Evolutionary conservation across 2,329 filamentous ascomycete species (phyloP).

Genomic region (Colletotrichum limetticola): DNA sequence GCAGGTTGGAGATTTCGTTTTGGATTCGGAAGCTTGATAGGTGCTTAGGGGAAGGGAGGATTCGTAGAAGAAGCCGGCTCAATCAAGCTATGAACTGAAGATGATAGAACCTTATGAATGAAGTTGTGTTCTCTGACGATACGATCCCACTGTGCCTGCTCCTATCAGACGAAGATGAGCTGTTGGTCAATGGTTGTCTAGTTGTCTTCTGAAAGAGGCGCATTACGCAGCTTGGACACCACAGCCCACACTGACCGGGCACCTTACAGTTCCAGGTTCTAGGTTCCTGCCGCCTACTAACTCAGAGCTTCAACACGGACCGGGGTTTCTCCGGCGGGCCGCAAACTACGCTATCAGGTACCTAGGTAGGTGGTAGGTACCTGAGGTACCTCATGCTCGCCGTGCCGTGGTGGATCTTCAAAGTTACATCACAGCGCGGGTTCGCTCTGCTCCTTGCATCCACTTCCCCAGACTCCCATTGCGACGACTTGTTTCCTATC

Average conservation of each 20-base stretch:
- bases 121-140: not conserved
- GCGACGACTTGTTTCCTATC: not conserved
- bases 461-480: slow-evolving; percentile 7
- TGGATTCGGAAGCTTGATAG: slow-evolving; percentile 12
- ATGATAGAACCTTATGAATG: not conserved
- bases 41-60: slow-evolving; percentile 14
- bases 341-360: not conserved
- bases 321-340: slow-evolving; percentile 29
- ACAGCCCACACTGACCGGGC: slow-evolving; percentile 17
- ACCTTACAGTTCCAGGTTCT: slow-evolving; percentile 32
- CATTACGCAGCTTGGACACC: slow-evolving; percentile 31
- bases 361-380: not conserved
- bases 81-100: not conserved
- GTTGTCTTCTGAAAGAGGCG: slow-evolving; percentile 19
- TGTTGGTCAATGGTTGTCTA: slow-evolving; percentile 13
- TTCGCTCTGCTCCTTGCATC: slow-evolving; percentile 5
- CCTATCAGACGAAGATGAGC: slow-evolving; percentile 25
- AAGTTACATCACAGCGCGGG: slow-evolving; percentile 13
- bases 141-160: slow-evolving; percentile 8
- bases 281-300: slow-evolving; percentile 25
- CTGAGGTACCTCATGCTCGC: not conserved
- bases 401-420: not conserved
- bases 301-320: slow-evolving; percentile 11
- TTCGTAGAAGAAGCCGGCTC: not conserved
- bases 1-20: slow-evolving; percentile 28